Evolutionary conservation across 768 basidiomycete genomes (phyloP).

Genomic region (Sporobolomyces phaffii): DNA sequence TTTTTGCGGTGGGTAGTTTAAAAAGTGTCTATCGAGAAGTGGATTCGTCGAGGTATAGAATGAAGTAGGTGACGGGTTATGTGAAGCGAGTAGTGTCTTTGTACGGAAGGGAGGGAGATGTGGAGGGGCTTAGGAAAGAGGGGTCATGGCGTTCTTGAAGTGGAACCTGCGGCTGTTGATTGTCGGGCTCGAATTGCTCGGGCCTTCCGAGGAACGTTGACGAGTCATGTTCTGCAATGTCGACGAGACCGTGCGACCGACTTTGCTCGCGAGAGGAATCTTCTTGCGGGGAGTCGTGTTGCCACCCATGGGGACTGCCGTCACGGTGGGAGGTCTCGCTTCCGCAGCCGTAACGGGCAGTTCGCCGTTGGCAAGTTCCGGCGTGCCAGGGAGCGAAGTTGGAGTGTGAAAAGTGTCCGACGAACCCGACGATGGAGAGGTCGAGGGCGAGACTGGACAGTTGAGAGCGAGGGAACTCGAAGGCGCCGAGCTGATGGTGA

Average conservation of each 20-base stretch:
- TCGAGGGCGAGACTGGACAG: neutral
- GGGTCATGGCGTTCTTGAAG: constrained; percentile 20
- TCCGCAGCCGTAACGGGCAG: neutral
- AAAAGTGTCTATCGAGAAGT: constrained; percentile 1
- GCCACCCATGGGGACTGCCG: neutral
- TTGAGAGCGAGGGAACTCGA: neutral
- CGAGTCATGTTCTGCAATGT: constrained; percentile 8
- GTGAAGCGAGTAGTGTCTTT: neutral
- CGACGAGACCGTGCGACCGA: constrained; percentile 6
- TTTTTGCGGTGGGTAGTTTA: no score
- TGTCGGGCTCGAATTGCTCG: neutral
- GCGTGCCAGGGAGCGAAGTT: constrained; percentile 1
- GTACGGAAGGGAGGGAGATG: no score
- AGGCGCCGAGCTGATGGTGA: neutral
- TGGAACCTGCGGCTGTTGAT: constrained; percentile 3
- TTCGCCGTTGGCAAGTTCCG: neutral
- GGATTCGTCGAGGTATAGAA: neutral
- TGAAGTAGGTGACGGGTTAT: neutral
- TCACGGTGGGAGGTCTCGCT: neutral
- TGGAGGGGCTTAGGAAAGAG: constrained; percentile 2
- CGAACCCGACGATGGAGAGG: constrained; percentile 3
- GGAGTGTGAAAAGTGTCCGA: neutral
- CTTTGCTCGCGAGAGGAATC: constrained; percentile 2
- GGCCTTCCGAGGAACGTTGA: neutral
- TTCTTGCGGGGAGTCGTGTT: neutral